Evolutionary conservation across 805 yeast species (phyloP).

Genomic region (Wickerhamomyces chambardii): DNA sequence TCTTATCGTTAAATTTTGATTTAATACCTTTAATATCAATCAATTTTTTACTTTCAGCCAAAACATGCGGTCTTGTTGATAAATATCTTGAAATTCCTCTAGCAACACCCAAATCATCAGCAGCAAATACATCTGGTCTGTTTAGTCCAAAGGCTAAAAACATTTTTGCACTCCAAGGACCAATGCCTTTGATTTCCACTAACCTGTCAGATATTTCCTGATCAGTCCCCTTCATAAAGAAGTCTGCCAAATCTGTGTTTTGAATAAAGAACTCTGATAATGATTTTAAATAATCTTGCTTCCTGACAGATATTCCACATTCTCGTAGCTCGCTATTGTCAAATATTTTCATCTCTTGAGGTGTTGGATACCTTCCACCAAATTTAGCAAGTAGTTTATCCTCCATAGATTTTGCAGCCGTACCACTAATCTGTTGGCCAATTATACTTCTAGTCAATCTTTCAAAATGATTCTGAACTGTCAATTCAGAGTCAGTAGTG

Average conservation of each 20-base stretch:
- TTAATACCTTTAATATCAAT: conserved; percentile 25
- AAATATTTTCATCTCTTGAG: conserved; percentile 32
- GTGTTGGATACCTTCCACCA: conserved; percentile 37
- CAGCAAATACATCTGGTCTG: conserved; percentile 62
- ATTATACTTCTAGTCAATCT: conserved; percentile 41
- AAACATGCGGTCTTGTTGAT: conserved; percentile 38
- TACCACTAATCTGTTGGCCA: conserved; percentile 72
- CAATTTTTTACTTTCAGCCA: conserved; percentile 32
- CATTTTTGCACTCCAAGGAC: conserved; percentile 88
- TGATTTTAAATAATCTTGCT: conserved; percentile 52
- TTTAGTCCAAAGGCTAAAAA: conserved; percentile 64
- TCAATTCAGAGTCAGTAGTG: conserved; percentile 4
- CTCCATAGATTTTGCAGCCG: conserved; percentile 66
- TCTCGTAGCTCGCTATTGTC: conserved; percentile 40
- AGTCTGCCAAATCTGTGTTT: conserved; percentile 13
- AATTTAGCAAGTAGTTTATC: conserved; percentile 31
- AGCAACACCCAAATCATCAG: conserved; percentile 78
- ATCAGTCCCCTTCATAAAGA: conserved; percentile 28
- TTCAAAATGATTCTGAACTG: conserved; percentile 26
- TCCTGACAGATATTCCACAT: conserved; percentile 64
- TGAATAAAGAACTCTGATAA: conserved; percentile 41
- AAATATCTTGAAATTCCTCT: conserved; percentile 69
- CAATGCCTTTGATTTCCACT: conserved; percentile 58
- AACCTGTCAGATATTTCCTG: conserved; percentile 40
- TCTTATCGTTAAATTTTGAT: conserved; percentile 24